Conservation (phyloP, 441 rosid genomes). For the Metrosideros polymorpha region DNA sequence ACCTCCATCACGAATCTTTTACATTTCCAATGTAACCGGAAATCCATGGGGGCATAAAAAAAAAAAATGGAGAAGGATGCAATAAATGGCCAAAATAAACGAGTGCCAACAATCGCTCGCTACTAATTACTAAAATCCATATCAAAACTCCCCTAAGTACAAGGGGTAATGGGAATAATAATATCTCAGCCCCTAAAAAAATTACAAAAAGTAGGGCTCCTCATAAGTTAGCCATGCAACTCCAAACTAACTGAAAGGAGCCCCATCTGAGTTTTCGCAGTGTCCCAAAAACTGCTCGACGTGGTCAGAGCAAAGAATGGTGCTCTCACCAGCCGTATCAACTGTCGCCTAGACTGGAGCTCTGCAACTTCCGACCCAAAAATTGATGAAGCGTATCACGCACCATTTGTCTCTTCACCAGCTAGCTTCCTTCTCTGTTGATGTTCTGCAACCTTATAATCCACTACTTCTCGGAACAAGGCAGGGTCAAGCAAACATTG, state of each 20-base stretch:
- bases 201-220: neutral
- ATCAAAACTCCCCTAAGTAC: neutral
- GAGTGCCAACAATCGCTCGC: neutral
- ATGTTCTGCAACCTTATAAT: constrained; percentile 80
- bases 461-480: constrained; percentile 78
- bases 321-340: neutral
- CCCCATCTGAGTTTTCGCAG: neutral
- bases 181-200: neutral
- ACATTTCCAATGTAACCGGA: neutral
- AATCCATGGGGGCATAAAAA: neutral
- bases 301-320: neutral
- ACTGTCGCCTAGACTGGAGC: neutral
- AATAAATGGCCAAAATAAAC: neutral
- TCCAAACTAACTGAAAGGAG: neutral
- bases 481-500: constrained; percentile 59
- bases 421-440: constrained; percentile 66
- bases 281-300: neutral
- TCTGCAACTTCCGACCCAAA: neutral
- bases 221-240: neutral
- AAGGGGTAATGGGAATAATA: neutral
- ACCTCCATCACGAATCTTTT: neutral
- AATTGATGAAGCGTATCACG: neutral
- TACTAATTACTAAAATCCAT: neutral
- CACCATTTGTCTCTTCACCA: constrained; percentile 1
- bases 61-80: neutral